Base-by-base conservation (phyloP, 768 basidiomycete genomes). In the Termitomyces bulborhizus region DNA sequence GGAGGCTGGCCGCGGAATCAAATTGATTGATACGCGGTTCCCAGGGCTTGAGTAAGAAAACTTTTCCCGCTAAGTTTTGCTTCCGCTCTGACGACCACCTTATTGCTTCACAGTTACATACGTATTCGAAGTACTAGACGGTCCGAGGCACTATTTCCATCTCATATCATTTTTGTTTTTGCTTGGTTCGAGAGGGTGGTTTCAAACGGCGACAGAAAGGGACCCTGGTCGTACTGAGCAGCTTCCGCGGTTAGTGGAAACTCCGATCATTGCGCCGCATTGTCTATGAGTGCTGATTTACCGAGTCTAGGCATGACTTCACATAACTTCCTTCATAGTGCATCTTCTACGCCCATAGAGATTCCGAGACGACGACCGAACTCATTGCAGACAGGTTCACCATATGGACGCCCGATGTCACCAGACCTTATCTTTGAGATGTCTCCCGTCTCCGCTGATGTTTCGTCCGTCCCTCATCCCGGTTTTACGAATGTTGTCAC, bases 381-480 rank as follows among this genome's bases (percentile, higher is more conserved):
- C 51, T 40, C 57, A 7, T 52, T 62, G 37, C 46, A 58, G 31
- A 52, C 63, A n/a, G 56, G 65, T 46, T 70, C 71, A 18, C 67
- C 73, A 39, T 53, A 59, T 41, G 60, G 62, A 45, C 65, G 68
- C 41, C 60, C 72, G 41, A 64, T 63, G 21, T 78, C 75, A 27
- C 75, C 78, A 51, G 79, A 80, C 40, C 69, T 80, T 57, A 69
- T 80, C n/a, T 79, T 80, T 59, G 77, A 78, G 46, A 80, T 80
- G 79, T 80, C 79, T 21, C 78, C 79, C 29, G 58, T 70, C 21
- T 68, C 69, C 15, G 63, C 71, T n/a, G 62, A 65, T 27, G 63
- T 65, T 49, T 57, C 66, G 29, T 55, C 63, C 21, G 11, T 50
- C 50, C 24, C 54, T 61, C 59, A 57, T 55, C 60, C 63, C 36